Evolutionary conservation across 495 filamentous ascomycete species (phyloP).

Genomic region (Penicillium lividum): DNA sequence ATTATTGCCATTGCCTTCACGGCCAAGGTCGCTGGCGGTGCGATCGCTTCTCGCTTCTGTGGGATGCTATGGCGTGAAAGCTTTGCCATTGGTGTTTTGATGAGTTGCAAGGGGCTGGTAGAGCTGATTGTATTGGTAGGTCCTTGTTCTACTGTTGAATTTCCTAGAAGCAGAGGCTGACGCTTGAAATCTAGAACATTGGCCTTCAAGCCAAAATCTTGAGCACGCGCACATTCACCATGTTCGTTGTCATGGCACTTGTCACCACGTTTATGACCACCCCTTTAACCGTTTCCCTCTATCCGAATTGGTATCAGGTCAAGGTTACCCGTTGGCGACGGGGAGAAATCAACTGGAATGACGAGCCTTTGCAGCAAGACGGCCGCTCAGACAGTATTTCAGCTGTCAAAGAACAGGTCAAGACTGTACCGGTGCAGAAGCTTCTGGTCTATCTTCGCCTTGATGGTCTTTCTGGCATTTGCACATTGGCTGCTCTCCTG

Average conservation of each 20-base stretch:
- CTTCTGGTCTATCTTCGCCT: slow-evolving; percentile 75
- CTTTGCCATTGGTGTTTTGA: slow-evolving; percentile 85
- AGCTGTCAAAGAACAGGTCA: slow-evolving; percentile 46
- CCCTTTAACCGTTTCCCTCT: slow-evolving; percentile 73
- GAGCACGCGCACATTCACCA: slow-evolving; percentile 86
- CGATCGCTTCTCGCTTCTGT: slow-evolving; percentile 72
- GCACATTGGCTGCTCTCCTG: slow-evolving; percentile 80
- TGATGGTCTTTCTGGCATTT: slow-evolving; percentile 83
- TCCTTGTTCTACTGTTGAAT: slow-evolving; percentile 7
- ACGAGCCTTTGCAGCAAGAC: slow-evolving; percentile 52
- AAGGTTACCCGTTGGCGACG: slow-evolving; percentile 88
- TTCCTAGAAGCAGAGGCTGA: neutral
- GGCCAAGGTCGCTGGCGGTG: slow-evolving; percentile 84
- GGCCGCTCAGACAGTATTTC: slow-evolving; percentile 38
- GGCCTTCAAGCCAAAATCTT: slow-evolving; percentile 90
- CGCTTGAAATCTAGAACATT: slow-evolving; percentile 66
- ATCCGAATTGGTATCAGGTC: slow-evolving; percentile 87
- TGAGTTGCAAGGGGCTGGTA: slow-evolving; percentile 97
- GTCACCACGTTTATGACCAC: slow-evolving; percentile 92
- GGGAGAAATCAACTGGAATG: slow-evolving; percentile 95
- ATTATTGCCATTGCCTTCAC: slow-evolving; percentile 81
- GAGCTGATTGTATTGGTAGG: slow-evolving; percentile 92
- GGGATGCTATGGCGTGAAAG: slow-evolving; percentile 93
- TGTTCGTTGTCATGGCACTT: slow-evolving; percentile 98
- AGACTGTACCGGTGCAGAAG: slow-evolving; percentile 39